Conservation (phyloP, 2,329 filamentous ascomycete species). For the Cytospora leucostoma region DNA sequence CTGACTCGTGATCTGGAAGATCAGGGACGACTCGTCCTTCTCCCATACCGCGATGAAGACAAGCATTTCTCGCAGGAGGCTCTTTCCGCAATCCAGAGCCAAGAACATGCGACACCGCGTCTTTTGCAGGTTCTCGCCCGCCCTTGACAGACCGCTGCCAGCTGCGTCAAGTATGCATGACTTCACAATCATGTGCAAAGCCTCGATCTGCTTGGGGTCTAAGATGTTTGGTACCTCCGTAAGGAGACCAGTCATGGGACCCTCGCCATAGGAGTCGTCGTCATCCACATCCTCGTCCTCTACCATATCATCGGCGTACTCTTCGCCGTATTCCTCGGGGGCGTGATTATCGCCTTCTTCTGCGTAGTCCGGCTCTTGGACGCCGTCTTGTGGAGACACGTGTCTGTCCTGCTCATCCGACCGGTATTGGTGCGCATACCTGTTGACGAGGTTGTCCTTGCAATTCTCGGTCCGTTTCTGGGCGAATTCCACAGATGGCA, state of each 20-base stretch:
- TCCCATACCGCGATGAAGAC: constrained; percentile 99
- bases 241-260: constrained; percentile 77
- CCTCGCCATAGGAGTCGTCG: constrained; percentile 77
- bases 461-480: constrained; percentile 59
- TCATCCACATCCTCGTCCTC: constrained; percentile 71
- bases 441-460: constrained; percentile 59
- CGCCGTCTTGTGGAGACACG: constrained; percentile 38
- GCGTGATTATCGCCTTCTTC: constrained; percentile 39
- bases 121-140: constrained; percentile 83
- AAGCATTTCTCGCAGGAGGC: constrained; percentile 83
- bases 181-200: constrained; percentile 95
- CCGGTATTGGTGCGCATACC: constrained; percentile 51
- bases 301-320: constrained; percentile 50
- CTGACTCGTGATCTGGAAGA: constrained; percentile 95
- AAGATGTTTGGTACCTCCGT: constrained; percentile 94
- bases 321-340: constrained; percentile 36
- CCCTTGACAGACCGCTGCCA: constrained; percentile 66
- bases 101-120: constrained; percentile 87
- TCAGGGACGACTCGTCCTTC: constrained; percentile 86
- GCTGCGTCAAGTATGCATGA: constrained; percentile 86
- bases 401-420: constrained; percentile 43
- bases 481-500: constrained; percentile 63
- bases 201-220: constrained; percentile 93
- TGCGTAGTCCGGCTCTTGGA: constrained; percentile 42
- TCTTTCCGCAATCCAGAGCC: constrained; percentile 86